These are phyloP conservation scores for Solanum hybrid DNA, from an alignment of 305 asterid species.

Conservation along the genomic window DNA sequence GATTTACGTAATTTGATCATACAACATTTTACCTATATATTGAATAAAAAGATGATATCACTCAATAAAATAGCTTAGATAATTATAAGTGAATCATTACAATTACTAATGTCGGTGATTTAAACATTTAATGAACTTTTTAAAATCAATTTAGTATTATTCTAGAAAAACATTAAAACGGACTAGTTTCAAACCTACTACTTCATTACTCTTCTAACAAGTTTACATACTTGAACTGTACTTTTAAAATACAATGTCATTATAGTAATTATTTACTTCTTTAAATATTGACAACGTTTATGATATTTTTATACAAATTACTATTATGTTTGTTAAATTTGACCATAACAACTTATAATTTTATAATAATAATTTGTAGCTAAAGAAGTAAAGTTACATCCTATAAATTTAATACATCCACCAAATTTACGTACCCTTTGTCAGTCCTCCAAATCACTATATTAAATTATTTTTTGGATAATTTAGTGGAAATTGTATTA, in stretches of 20 bases:
- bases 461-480: neutral
- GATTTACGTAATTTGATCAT: neutral
- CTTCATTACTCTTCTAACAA: neutral
- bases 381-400: neutral
- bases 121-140: too few relatives aligned
- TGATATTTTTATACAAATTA: neutral
- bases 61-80: neutral
- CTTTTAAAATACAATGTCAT: neutral
- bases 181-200: neutral
- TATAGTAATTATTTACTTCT: neutral
- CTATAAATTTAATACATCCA: neutral
- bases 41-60: neutral
- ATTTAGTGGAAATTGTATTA: neutral
- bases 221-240: neutral
- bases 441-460: neutral
- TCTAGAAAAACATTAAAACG: neutral
- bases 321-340: neutral
- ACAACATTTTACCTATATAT: too few relatives aligned
- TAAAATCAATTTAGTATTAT: too few relatives aligned
- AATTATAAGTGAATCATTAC: neutral
- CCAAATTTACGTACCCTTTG: neutral
- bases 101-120: neutral
- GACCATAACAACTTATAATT: neutral
- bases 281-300: neutral
- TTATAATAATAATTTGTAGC: neutral